These are phyloP conservation scores for Globisporangium lucens DNA, from an alignment of 352 stramenopile genomes.

Conservation along the genomic window DNA sequence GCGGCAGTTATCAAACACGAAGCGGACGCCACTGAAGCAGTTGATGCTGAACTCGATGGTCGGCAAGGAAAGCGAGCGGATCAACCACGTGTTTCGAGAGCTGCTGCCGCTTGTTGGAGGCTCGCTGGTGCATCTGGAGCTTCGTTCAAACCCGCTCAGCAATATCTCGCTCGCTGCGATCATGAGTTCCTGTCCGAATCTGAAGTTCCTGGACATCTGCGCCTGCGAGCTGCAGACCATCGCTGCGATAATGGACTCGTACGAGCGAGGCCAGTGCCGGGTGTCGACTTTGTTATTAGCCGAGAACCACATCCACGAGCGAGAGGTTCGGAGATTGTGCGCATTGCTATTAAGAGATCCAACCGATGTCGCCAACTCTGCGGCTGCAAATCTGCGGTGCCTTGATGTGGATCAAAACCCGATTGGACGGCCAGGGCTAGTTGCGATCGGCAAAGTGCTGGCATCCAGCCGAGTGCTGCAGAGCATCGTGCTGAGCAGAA, in stretches of 20 bases:
- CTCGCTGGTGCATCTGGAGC: conserved; percentile 26
- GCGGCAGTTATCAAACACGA: neutral
- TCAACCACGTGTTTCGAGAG: conserved; percentile 19
- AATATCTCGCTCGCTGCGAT: conserved; percentile 22
- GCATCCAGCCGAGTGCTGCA: conserved; percentile 25
- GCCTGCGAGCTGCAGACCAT: conserved; percentile 36
- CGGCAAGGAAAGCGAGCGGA: conserved; percentile 10
- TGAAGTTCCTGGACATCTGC: conserved; percentile 36
- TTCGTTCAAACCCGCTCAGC: conserved; percentile 29
- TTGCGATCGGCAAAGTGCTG: conserved; percentile 18
- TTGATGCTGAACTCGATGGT: conserved; percentile 34
- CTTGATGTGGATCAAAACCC: conserved; percentile 43
- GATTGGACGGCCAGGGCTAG: conserved; percentile 19
- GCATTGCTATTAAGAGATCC: conserved; percentile 19
- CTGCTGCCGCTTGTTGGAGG: conserved; percentile 21
- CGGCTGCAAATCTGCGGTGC: conserved; percentile 20
- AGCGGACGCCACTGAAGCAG: conserved; percentile 17
- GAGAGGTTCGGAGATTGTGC: conserved; percentile 28
- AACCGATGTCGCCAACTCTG: conserved; percentile 1
- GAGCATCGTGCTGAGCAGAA: conserved; percentile 26
- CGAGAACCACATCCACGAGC: conserved; percentile 32
- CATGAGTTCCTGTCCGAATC: conserved; percentile 30
- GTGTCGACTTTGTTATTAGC: conserved; percentile 33
- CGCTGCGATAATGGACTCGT: conserved; percentile 24
- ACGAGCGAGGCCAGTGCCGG: conserved; percentile 18